Evolutionary conservation across 1,139 yeast genomes (phyloP).

Genomic region (Meyerozyma elateridarum): DNA sequence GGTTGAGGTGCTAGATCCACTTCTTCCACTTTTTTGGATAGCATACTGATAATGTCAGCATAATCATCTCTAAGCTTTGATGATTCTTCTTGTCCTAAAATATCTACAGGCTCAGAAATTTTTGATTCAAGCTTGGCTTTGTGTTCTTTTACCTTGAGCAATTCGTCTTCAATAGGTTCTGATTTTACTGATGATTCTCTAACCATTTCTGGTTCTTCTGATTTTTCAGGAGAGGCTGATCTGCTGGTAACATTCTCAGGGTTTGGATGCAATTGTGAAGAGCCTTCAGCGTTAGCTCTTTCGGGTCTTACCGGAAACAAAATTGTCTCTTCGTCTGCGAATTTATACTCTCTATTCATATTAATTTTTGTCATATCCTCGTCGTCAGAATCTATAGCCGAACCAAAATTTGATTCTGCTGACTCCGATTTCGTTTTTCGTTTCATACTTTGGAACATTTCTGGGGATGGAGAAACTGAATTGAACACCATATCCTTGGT

Average conservation of each 20-base stretch:
- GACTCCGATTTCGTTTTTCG: slow-evolving; percentile 20
- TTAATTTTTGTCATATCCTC: slow-evolving; percentile 47
- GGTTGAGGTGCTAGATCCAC: slow-evolving; percentile 20
- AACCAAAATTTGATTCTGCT: slow-evolving; percentile 12
- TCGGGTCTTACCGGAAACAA: slow-evolving; percentile 43
- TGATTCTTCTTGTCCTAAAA: slow-evolving; percentile 27
- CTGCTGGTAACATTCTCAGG: slow-evolving; percentile 5
- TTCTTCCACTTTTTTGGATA: slow-evolving; percentile 23
- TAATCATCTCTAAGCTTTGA: slow-evolving; percentile 31
- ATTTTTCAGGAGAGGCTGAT: slow-evolving; percentile 6
- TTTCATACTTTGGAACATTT: slow-evolving; percentile 36
- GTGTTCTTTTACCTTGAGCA: slow-evolving; percentile 22
- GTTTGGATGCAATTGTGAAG: slow-evolving; percentile 9
- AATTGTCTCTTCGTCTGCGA: slow-evolving; percentile 43
- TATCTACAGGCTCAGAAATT: slow-evolving; percentile 27
- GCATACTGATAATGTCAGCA: slow-evolving; percentile 23
- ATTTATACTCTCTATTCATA: slow-evolving; percentile 55
- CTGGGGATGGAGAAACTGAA: slow-evolving; percentile 31
- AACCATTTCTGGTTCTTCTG: slow-evolving; percentile 10
- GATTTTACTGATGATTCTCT: slow-evolving; percentile 32
- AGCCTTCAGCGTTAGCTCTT: slow-evolving; percentile 16
- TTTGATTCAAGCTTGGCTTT: slow-evolving; percentile 29
- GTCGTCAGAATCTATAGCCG: slow-evolving; percentile 33
- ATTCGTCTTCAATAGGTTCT: slow-evolving; percentile 26
- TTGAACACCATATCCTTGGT: slow-evolving; percentile 25